Percentiles rank a stretch among this genome's conserved stretches.
Evolutionary conservation across 352 stramenopile genomes (phyloP).

Genomic region (Phytophthora sp.): DNA sequence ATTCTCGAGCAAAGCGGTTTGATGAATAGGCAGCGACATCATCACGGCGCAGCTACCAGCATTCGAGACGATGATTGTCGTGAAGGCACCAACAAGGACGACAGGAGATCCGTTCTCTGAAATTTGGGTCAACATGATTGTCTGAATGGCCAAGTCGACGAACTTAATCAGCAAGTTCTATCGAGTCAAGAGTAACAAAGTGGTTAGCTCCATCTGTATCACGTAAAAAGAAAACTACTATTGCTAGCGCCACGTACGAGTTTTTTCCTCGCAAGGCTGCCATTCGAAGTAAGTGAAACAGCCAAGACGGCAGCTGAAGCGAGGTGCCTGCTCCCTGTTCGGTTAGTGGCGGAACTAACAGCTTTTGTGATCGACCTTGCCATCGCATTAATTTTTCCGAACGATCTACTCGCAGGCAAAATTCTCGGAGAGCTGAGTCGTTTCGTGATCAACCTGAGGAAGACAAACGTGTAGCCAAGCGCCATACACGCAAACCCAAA

Average conservation of each 20-base stretch:
- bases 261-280: not conserved
- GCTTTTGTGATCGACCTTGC: not conserved
- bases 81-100: conserved; percentile 12
- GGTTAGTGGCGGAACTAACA: not conserved
- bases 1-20: conserved; percentile 9
- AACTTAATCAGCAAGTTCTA: conserved; percentile 19
- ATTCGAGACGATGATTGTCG: conserved; percentile 13
- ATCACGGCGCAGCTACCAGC: conserved; percentile 7
- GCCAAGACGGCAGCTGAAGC: not conserved
- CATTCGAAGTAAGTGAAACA: not conserved
- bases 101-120: conserved; percentile 11
- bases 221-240: not conserved
- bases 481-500: not conserved
- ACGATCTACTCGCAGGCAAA: too few species aligned
- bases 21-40: conserved; percentile 16
- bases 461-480: conserved; percentile 1
- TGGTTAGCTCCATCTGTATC: too few species aligned
- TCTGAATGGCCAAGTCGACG: conserved; percentile 10
- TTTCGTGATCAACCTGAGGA: not conserved
- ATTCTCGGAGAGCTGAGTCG: not conserved
- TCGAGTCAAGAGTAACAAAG: too few species aligned
- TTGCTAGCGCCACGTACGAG: not conserved
- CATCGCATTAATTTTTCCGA: too few species aligned
- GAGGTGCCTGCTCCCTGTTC: not conserved
- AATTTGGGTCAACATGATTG: conserved; percentile 12